These are phyloP conservation scores for Starmera quercuum DNA, from an alignment of 805 yeast genomes.

Conservation along the genomic window DNA sequence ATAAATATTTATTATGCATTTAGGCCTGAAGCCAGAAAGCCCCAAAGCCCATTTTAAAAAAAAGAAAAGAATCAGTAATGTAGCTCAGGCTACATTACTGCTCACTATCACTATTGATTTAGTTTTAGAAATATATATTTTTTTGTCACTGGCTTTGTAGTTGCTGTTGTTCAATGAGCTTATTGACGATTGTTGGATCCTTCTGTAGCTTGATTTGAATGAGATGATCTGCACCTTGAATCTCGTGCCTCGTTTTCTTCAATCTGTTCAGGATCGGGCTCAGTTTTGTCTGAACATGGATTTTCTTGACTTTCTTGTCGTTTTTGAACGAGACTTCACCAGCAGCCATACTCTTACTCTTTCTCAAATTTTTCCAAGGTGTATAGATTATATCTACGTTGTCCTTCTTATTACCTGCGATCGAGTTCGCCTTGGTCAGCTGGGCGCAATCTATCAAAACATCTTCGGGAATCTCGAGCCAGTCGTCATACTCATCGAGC, in stretches of 20 bases:
- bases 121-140: too few relatives aligned
- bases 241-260: conserved; percentile 56
- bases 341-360: conserved; percentile 63
- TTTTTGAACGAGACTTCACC: conserved; percentile 76
- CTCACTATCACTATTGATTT: too few relatives aligned
- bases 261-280: conserved; percentile 54
- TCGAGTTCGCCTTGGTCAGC: conserved; percentile 69
- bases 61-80: too few relatives aligned
- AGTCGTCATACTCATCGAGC: conserved; percentile 35
- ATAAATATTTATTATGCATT: too few relatives aligned
- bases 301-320: conserved; percentile 42
- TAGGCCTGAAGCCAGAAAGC: too few relatives aligned
- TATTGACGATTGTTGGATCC: conserved; percentile 23
- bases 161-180: conserved; percentile 17
- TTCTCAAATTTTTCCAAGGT: conserved; percentile 62
- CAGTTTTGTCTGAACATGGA: conserved; percentile 47
- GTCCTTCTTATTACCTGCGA: conserved; percentile 64
- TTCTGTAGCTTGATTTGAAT: conserved; percentile 31
- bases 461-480: conserved; percentile 43
- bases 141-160: conserved; percentile 16
- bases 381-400: conserved; percentile 64
- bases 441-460: conserved; percentile 54
- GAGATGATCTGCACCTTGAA: conserved; percentile 22
- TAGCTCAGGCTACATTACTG: too few relatives aligned
- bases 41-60: too few relatives aligned